Conservation (phyloP, 164 flowering plant species). For the Nymphaea thermarum region DNA sequence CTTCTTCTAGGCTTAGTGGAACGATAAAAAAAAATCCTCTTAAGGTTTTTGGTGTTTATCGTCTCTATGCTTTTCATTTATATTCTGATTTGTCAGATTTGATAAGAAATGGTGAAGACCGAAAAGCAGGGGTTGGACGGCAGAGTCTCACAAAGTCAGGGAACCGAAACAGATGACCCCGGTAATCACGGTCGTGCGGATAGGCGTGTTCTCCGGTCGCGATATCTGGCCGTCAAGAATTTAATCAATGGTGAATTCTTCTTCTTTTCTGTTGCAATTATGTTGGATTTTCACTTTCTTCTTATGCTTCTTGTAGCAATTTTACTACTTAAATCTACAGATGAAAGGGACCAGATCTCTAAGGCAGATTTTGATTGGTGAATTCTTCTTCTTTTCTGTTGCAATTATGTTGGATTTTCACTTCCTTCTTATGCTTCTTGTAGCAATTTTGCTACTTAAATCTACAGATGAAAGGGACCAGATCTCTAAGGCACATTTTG, state of each 20-base stretch:
- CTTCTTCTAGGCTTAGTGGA: no score
- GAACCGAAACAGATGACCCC: neutral
- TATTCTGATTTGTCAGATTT: neutral
- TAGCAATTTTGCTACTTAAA: neutral
- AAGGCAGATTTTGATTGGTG: no score
- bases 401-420: neutral
- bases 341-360: no score
- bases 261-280: no score
- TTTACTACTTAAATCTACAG: no score
- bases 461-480: slow-evolving; percentile 60
- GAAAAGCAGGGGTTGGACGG: neutral
- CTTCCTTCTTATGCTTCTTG: neutral
- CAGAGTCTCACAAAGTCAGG: neutral
- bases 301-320: no score
- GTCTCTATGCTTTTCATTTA: no score
- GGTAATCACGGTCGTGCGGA: slow-evolving; percentile 13
- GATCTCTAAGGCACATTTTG: slow-evolving; percentile 31
- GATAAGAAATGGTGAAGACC: neutral
- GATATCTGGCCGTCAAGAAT: slow-evolving; percentile 33
- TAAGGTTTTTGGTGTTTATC: no score
- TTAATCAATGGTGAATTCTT: slow-evolving; percentile 43
- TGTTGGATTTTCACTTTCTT: no score
- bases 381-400: neutral
- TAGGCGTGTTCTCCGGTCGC: slow-evolving; percentile 39
- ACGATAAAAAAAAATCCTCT: no score